Evolutionary conservation across 2,329 filamentous ascomycete genomes (phyloP).

Genomic region (Salinomyces thailandicus): DNA sequence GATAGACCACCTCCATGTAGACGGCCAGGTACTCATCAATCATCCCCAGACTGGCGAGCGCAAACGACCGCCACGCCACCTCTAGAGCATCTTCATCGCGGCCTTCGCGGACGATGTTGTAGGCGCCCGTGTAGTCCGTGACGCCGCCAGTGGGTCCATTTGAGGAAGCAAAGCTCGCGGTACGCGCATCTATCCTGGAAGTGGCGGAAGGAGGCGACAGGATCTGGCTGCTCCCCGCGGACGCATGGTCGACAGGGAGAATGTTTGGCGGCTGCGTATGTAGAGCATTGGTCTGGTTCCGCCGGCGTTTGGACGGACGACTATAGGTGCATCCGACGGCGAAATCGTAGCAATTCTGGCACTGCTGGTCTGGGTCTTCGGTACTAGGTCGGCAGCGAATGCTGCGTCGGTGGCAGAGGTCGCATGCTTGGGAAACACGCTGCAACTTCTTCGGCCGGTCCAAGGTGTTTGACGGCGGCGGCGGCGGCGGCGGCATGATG

Average conservation of each 20-base stretch:
- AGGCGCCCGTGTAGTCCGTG: slow-evolving; percentile 14
- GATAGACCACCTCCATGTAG: slow-evolving; percentile 46
- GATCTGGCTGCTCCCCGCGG: slow-evolving; percentile 2
- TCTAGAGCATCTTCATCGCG: slow-evolving; percentile 15
- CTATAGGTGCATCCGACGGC: slow-evolving; percentile 40
- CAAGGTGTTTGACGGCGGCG: background rate
- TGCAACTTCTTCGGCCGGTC: slow-evolving; percentile 27
- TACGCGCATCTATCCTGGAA: background rate
- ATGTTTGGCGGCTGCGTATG: slow-evolving; percentile 15
- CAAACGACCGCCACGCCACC: slow-evolving; percentile 33
- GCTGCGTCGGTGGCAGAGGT: slow-evolving; percentile 42
- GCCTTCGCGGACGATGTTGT: slow-evolving; percentile 16
- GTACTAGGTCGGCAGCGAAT: slow-evolving; percentile 34
- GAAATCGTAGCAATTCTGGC: slow-evolving; percentile 43
- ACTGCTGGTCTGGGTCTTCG: slow-evolving; percentile 28
- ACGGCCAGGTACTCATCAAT: slow-evolving; percentile 35
- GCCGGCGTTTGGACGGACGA: slow-evolving; percentile 32
- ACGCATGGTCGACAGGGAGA: slow-evolving; percentile 13
- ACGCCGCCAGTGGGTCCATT: background rate
- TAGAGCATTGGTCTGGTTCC: slow-evolving; percentile 13
- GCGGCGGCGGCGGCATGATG: too few relatives aligned
- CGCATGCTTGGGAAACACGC: slow-evolving; percentile 30
- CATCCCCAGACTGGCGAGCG: slow-evolving; percentile 28
- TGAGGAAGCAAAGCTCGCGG: slow-evolving; percentile 1
- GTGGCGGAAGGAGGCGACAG: slow-evolving; percentile 1